A percentile compares a stretch with the other conserved stretches of the same genome.
Conservation (phyloP, 1,284 basidiomycete species). For the Apiotrichum domesticum region DNA sequence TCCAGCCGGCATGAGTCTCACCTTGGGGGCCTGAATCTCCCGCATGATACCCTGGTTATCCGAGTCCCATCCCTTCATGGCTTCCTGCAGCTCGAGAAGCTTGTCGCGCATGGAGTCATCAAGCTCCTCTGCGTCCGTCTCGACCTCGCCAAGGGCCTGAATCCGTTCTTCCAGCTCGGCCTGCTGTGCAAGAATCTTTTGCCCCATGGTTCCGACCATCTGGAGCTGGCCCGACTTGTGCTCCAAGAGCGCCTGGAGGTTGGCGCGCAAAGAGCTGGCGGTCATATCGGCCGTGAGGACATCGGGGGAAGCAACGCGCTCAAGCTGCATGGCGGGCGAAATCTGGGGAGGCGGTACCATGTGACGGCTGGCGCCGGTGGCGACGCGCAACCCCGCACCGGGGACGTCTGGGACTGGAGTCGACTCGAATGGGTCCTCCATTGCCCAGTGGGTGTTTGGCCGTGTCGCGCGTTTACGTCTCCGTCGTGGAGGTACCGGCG, state of each 20-base stretch:
- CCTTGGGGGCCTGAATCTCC: conserved; percentile 60
- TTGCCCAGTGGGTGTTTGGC: conserved; percentile 5
- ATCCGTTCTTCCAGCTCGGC: conserved; percentile 84
- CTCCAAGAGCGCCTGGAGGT: conserved; percentile 74
- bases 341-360: conserved; percentile 11
- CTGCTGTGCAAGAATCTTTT: conserved; percentile 83
- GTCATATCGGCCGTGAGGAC: conserved; percentile 20
- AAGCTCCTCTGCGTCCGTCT: conserved; percentile 52
- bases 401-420: conserved; percentile 1
- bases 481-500: background rate
- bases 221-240: conserved; percentile 83
- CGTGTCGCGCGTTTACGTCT: background rate
- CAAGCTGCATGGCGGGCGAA: conserved; percentile 9
- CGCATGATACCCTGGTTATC: conserved; percentile 74
- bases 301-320: conserved; percentile 13
- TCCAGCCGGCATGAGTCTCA: conserved; percentile 28
- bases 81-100: conserved; percentile 70
- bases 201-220: conserved; percentile 80
- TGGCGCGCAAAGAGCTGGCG: conserved; percentile 28
- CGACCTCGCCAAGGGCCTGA: conserved; percentile 62
- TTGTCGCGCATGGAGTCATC: conserved; percentile 58
- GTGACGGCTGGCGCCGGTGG: background rate
- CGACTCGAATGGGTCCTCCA: conserved; percentile 35
- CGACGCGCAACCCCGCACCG: conserved; percentile 5
- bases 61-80: conserved; percentile 69